A percentile compares a stretch with the other conserved stretches of the same genome.
phyloP scores from a whole-genome alignment of 176 grass and related monocot genomes.

The Zoysia japonica region DNA sequence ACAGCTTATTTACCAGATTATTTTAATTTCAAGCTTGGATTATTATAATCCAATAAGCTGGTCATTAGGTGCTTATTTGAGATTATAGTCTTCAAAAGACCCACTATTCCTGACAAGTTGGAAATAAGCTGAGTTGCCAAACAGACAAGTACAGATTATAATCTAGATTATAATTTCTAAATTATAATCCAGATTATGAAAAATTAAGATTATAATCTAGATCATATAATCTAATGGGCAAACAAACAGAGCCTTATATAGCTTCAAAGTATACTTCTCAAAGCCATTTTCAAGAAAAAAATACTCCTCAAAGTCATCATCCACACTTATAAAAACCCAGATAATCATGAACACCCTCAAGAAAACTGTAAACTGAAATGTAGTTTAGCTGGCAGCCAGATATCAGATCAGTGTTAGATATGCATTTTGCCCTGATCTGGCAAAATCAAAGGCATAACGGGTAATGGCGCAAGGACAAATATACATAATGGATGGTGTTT shows the following conservation, averaged over 20 bases:
- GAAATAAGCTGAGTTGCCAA: too few species aligned
- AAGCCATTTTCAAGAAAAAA: neutral
- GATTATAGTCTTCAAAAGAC: too few species aligned
- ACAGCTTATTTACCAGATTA: too few species aligned
- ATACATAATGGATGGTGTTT: neutral
- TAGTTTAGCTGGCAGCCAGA: neutral
- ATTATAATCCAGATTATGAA: too few species aligned
- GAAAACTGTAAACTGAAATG: neutral
- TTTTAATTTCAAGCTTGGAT: too few species aligned
- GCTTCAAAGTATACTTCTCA: neutral
- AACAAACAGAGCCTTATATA: neutral
- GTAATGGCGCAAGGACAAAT: neutral
- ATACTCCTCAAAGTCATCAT: neutral
- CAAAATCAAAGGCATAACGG: neutral
- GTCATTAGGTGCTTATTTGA: too few species aligned
- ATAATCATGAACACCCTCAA: neutral
- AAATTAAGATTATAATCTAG: too few species aligned
- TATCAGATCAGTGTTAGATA: neutral
- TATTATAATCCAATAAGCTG: too few species aligned
- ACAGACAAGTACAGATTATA: too few species aligned
- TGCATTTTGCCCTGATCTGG: neutral
- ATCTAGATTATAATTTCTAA: too few species aligned
- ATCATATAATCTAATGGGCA: too few species aligned
- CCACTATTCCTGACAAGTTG: too few species aligned
- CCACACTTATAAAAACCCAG: neutral